A percentile compares a stretch with the other conserved stretches of the same genome.
Evolutionary conservation across 768 basidiomycete species (phyloP).

Genomic region (Pholiota microspora): DNA sequence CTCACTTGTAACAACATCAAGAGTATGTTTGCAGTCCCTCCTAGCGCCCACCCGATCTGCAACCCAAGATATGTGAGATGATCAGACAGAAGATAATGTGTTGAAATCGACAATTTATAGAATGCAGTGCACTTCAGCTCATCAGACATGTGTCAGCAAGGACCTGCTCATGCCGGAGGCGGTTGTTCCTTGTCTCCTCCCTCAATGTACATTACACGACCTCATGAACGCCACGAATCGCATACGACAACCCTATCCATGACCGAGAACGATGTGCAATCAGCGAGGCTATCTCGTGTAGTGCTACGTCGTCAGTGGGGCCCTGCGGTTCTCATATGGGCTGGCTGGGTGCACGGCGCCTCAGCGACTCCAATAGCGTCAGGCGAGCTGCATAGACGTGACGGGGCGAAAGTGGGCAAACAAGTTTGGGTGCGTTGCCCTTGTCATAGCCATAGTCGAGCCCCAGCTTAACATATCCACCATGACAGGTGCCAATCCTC

Average conservation of each 20-base stretch:
- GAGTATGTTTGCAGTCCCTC: no score
- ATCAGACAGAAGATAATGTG: no score
- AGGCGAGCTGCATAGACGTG: neutral
- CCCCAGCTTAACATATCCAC: neutral
- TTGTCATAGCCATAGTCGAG: neutral
- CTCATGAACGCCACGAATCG: slow-evolving; percentile 16
- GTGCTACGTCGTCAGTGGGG: neutral
- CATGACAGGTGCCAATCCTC: slow-evolving; percentile 25
- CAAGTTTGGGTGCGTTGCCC: slow-evolving; percentile 17
- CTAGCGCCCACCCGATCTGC: no score
- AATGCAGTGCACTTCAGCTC: no score
- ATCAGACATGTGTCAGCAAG: neutral
- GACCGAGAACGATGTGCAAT: neutral
- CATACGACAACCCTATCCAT: slow-evolving; percentile 2
- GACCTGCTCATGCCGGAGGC: neutral
- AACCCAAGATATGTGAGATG: no score
- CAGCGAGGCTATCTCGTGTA: neutral
- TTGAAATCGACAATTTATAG: no score
- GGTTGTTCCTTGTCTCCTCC: slow-evolving; percentile 8
- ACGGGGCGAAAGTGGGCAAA: slow-evolving; percentile 4
- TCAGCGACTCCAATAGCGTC: neutral
- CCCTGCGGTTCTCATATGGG: neutral
- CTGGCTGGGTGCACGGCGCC: neutral
- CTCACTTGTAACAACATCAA: no score
- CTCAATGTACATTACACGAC: slow-evolving; percentile 20